These are phyloP conservation scores for Eustoma russellianum DNA, from an alignment of 257 asterid genomes.

Conservation along the genomic window DNA sequence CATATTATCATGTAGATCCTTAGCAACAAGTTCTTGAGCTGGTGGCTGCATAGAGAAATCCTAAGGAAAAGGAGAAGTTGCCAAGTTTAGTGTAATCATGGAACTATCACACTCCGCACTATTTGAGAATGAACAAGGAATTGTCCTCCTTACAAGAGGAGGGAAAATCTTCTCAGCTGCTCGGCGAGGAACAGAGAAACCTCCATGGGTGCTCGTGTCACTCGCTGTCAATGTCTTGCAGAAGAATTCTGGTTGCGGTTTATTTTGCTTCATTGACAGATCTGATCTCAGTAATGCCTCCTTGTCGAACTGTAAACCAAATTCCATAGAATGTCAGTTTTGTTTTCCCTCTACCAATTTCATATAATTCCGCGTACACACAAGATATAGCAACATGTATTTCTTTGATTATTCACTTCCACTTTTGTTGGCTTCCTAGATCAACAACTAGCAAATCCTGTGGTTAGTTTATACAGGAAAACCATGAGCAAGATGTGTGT, in stretches of 20 bases:
- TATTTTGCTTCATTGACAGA: constrained; percentile 56
- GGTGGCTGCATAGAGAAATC: constrained; percentile 96
- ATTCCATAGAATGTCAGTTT: background rate
- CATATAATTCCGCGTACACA: background rate
- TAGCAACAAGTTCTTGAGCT: constrained; percentile 80
- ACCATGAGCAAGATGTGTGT: background rate
- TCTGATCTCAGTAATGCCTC: constrained; percentile 88
- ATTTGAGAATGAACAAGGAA: background rate
- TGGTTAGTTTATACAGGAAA: background rate
- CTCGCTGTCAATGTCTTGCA: constrained; percentile 96
- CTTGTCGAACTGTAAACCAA: constrained; percentile 69
- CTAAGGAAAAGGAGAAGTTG: constrained; percentile 20
- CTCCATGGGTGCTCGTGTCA: constrained; percentile 98
- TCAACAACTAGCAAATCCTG: background rate
- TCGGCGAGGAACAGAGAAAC: constrained; percentile 97
- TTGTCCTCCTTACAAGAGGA: constrained; percentile 35
- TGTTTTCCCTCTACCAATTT: background rate
- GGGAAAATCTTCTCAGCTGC: constrained; percentile 97
- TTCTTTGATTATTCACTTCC: background rate
- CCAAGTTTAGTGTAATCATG: background rate
- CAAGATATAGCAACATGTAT: background rate
- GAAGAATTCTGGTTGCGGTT: constrained; percentile 82
- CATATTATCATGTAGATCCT: constrained; percentile 75
- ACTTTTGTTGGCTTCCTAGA: background rate
- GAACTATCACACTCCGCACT: background rate